Evolutionary conservation across 306 rosid genomes (phyloP), one percentile per base, ranked within the genome.

Genomic region (Astragalus glycyphyllos): DNA sequence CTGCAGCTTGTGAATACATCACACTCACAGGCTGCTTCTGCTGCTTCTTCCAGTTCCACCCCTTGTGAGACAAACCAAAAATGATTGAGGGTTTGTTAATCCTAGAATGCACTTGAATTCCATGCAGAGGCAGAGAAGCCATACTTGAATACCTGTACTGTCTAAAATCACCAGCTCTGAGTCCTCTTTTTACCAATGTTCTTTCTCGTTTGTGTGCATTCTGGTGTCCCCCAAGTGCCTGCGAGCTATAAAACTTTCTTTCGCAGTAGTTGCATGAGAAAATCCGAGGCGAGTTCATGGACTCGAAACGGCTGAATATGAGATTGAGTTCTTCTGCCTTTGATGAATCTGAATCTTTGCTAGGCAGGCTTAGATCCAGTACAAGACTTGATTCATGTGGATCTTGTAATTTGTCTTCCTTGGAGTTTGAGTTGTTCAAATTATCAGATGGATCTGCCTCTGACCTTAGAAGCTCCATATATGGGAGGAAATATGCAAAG

Each of bases 161-260:
- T 56, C 80, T 85, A 69, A 76, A 85, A 62, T 75, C 41, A 60
- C 63, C 73, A 26, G 35, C 49, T 72, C 68, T 83, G 53, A 73
- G 84, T n/a, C 87, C 83, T 72, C 90, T 88, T 63, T 90, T 93
- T 0, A 86, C 93, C 3, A 93, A 70, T 10, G 83, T 93, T 59
- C 98, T 83, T 79, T 93, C 97, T n/a, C 98, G 75, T 47, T 93
- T 93, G 34, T 93, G 98, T 10, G 98, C 97, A 78, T 93, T 93
- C 61, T 93, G 98, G 81, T 93, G 98, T 4, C 98, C 98, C 4
- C 98, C 98, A 32, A 93, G 98, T 37, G 98, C 98, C 72, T 90
- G 98, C 2, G 98, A 93, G 26, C 97, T 90, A 75, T 90, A 90
- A 53, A 93, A 93, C 73, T 90, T 90, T 58, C 98, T 86, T 42